Percentiles rank a stretch among this genome's conserved stretches.
Evolutionary conservation across 768 basidiomycete genomes (phyloP).

Genomic region (Termitomyces sp.): DNA sequence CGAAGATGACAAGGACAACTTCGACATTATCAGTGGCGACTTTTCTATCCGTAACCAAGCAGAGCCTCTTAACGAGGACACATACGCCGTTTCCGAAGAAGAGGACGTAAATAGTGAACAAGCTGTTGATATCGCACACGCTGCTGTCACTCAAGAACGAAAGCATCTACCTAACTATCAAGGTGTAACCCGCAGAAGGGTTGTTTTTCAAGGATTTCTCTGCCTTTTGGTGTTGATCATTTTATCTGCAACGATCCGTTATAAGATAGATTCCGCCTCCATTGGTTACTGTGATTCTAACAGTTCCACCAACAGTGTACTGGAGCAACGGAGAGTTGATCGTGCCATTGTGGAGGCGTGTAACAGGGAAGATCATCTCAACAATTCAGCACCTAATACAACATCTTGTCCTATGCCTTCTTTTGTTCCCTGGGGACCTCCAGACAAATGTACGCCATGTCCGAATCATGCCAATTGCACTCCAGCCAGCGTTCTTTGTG

Average conservation of each 20-base stretch:
- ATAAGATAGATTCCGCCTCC: conserved; percentile 60
- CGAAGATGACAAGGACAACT: conserved; percentile 23
- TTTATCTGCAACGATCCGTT: conserved; percentile 33
- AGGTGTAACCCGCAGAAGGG: neutral
- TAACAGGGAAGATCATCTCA: conserved; percentile 39
- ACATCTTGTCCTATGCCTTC: conserved; percentile 49
- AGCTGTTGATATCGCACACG: conserved; percentile 5
- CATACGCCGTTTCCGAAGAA: conserved; percentile 2
- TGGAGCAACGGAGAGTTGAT: conserved; percentile 42
- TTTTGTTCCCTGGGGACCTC: conserved; percentile 48
- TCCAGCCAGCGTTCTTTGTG: conserved; percentile 54
- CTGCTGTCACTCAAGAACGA: conserved; percentile 21
- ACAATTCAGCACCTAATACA: conserved; percentile 23
- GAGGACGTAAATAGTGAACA: conserved; percentile 7
- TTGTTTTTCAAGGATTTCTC: conserved; percentile 22
- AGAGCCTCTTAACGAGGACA: neutral
- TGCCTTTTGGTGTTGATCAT: conserved; percentile 26
- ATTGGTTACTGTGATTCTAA: conserved; percentile 77
- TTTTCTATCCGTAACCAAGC: conserved; percentile 1
- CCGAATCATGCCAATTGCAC: conserved; percentile 64
- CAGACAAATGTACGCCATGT: conserved; percentile 67
- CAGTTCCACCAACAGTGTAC: conserved; percentile 47
- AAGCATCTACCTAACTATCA: neutral
- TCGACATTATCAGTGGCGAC: conserved; percentile 11
- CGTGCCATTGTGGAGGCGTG: conserved; percentile 49